Evolutionary conservation across 1,284 basidiomycete species (phyloP), one percentile per base, ranked within the genome.

Genomic region (Gymnopus androsaceus): DNA sequence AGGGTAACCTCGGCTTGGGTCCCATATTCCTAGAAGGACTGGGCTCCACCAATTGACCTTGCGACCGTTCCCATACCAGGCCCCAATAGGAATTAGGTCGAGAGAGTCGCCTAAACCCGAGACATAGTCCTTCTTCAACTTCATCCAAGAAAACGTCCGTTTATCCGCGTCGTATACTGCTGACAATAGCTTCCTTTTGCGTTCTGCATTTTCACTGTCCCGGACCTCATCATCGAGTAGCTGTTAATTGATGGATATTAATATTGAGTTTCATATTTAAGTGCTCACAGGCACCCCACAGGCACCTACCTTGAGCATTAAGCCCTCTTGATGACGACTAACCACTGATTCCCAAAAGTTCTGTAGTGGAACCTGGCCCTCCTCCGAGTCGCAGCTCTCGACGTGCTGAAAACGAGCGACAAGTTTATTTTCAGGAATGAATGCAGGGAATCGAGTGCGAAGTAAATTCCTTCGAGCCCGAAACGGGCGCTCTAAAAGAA

Each of bases 1-100:
- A 57, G 89, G 78, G 44, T 75, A 81, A 14, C 87, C 92, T 3
- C 76, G 79, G 56, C 81, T 78, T 15, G 85, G 75, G 66, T 96
- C 88, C 79, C 92, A 90, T 49, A 89, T 71, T 8, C 89, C 94
- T 30, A 97, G 80, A 12, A 98, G 76, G 63, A 97, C 86, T 0
- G 95, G 95, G 60, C 87, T 90, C 93, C 94, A 98, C 94, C 94
- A 97, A 27, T 84, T 82, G 8, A 87, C 89, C 72, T 97, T 98
- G 33, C 94, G 76, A n/a, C 95, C 95, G 70, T 88, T 90, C 41
- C 95, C 95, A 73, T 95, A 87, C 93, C 91, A 95, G 17, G 90
- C 92, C 34, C 87, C 92, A 57, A 92, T 80, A 3, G 90, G 90
- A n/a, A 91, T 81, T 48, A 85, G 67, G 64, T 85, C 84, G 23